Base-by-base conservation (phyloP, 352 stramenopile species). In the Lagenidium giganteum region DNA sequence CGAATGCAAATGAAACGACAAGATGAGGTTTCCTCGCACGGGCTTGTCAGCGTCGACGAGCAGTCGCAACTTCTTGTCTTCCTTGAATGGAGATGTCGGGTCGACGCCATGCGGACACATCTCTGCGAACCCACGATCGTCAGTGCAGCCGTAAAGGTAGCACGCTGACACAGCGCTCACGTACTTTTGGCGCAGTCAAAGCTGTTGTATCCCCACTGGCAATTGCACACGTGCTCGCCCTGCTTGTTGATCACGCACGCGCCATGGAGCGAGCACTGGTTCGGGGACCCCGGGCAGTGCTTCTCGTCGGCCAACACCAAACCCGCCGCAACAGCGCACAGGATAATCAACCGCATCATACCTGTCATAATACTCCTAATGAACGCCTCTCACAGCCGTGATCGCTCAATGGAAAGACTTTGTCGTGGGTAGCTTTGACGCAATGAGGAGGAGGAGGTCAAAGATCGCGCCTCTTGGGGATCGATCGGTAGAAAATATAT, bases 201-300 rank as follows among this genome's bases (percentile, higher is more conserved):
- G 12, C 34, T 56, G 2, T 44, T 61, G 36, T 75, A 82, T 3
- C 71, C 68, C 71, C 71, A 82, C 30, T 82, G 63, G 26, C 71
- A 84, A 40, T 82, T 84, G 61, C 71, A 84, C 38, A 84, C 67
- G 39, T 70, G 58, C n/a, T 79, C 57, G 18, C 69, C 68, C 17
- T 67, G 61, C 16, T 64, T 57, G 28, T 67, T 82, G 48, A 82
- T 66, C 35, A 62, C 63, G 35, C 71, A 84, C 16, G 48, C 40
- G 14, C 71, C 71, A 39, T 80, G 68, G 17, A 78, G 57, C 14
- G 67, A 82, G 49, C 71, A 84, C 46, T 77, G 68, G 30, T 71
- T 81, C 12, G 56, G 57, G 24, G 47, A 43, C 3, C 69, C 71
- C 1, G 71, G 68, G 11, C 71, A 84, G 22, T 57, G 58, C 32